Base-by-base conservation (phyloP, 75 land plant species). In the Pinus taeda region DNA sequence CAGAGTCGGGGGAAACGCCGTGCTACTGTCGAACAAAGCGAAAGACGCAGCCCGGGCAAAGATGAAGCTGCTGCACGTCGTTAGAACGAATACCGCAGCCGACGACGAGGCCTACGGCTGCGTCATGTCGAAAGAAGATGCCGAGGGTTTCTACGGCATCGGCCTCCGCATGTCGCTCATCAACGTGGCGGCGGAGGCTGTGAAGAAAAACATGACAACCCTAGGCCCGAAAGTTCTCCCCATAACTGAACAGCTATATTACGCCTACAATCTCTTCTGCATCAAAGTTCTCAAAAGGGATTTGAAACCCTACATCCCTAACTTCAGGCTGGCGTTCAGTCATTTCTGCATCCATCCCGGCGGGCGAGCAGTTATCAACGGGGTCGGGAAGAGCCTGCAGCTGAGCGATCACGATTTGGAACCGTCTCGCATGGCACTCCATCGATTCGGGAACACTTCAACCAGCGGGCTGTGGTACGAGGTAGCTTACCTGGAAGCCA, bases 371-470 rank as follows among this genome's bases (percentile, higher is more conserved):
- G 87, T 87, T 15, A 79, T 87, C 2, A 87, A 90, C 18, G 92
- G 80, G 2, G 53, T 87, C 3, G 87, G 80, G 3, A 70, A 69
- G 55, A 82, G 58, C 58, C 80, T 87, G 1, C 67, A 60, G 26
- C 79, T 90, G 17, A 80, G 75, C 8, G 81, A 78, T 42, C 57
- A 83, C 55, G 86, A 90, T 75, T 55, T 87, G 26, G 92, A 90
- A 79, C 88, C 93, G 3, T 79, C 93, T 1, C 57, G 87, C n/a
- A 91, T 91, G 93, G 81, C 90, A 0, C 81, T 85, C 6, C 82
- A 85, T 64, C 73, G 93, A 18, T 91, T 79, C 56, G 93, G 93
- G 59, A 91, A 91, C 88, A 91, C 93, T 17, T 91, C 93, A 13
- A 85, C 86, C 22, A 78, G 85, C 57, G 82, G 88, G 29, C 65